These are phyloP conservation scores for Mortierella sp. DNA, from an alignment of 371 early-diverging fungal species.

Conservation along the genomic window DNA sequence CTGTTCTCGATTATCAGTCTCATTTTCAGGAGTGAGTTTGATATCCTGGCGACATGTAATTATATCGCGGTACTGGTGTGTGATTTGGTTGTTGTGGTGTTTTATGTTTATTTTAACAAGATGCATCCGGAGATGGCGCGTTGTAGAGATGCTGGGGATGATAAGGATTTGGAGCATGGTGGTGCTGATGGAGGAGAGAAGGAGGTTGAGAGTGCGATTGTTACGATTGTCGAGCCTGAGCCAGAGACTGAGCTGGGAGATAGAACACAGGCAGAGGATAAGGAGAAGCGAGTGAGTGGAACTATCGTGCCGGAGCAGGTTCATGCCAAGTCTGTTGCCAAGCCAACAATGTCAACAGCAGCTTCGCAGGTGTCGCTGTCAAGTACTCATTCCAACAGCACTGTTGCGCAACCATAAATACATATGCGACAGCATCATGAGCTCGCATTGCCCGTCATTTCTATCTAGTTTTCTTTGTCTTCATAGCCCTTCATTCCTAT, in stretches of 20 bases:
- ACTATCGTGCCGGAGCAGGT: neutral
- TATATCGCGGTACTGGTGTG: conserved; percentile 36
- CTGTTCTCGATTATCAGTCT: conserved; percentile 64
- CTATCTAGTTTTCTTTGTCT: neutral
- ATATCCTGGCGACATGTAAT: conserved; percentile 34
- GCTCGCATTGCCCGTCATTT: neutral
- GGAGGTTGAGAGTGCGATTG: neutral
- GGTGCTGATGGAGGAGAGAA: neutral
- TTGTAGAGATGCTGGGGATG: neutral
- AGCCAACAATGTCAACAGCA: neutral
- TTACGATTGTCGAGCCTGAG: conserved; percentile 6
- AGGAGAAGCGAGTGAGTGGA: neutral
- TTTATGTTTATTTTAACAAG: conserved; percentile 40
- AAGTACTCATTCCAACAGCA: conserved; percentile 4
- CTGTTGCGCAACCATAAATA: conserved; percentile 2
- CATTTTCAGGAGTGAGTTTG: conserved; percentile 24
- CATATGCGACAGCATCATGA: too few species aligned
- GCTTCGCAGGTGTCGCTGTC: conserved; percentile 7
- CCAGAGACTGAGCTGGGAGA: neutral
- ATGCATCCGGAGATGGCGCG: conserved; percentile 25
- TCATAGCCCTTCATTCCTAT: neutral
- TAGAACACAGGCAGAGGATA: neutral
- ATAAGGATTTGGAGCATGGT: conserved; percentile 9
- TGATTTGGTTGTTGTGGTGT: conserved; percentile 30
- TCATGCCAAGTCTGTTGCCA: neutral